Evolutionary conservation across 805 yeast species (phyloP).

Genomic region (Clavispora carvajalis): DNA sequence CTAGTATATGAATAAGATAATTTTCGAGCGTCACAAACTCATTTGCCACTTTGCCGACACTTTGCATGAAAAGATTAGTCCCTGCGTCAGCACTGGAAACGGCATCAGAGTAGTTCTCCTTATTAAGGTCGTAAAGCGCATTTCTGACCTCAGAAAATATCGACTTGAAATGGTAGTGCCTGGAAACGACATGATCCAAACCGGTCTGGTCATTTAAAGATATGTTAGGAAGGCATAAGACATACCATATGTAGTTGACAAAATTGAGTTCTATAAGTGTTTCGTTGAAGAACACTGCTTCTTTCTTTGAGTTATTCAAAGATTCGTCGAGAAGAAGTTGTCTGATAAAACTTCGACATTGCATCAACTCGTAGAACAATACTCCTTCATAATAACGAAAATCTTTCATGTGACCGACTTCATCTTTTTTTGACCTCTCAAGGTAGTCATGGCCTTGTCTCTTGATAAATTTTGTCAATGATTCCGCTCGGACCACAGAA

Average conservation of each 20-base stretch:
- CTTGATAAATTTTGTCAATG: constrained; percentile 24
- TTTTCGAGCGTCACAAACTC: constrained; percentile 37
- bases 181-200: constrained; percentile 17
- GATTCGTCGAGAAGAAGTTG: constrained; percentile 16
- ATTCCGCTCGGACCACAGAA: constrained; percentile 29
- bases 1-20: constrained; percentile 32
- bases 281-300: constrained; percentile 20
- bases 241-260: constrained; percentile 31
- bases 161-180: constrained; percentile 25
- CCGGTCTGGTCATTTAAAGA: constrained; percentile 8
- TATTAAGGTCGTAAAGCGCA: constrained; percentile 21
- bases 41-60: constrained; percentile 29
- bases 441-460: constrained; percentile 14
- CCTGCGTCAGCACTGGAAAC: constrained; percentile 12
- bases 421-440: constrained; percentile 3
- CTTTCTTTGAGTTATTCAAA: neutral
- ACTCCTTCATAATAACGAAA: constrained; percentile 25
- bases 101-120: constrained; percentile 24
- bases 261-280: constrained; percentile 36
- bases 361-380: constrained; percentile 25
- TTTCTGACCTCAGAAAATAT: constrained; percentile 23
- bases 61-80: constrained; percentile 21
- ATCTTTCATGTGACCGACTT: constrained; percentile 12
- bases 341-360: constrained; percentile 24
- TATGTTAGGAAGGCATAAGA: constrained; percentile 26